Conservation (phyloP, 345 rosid species). For the Brassica carinata region DNA sequence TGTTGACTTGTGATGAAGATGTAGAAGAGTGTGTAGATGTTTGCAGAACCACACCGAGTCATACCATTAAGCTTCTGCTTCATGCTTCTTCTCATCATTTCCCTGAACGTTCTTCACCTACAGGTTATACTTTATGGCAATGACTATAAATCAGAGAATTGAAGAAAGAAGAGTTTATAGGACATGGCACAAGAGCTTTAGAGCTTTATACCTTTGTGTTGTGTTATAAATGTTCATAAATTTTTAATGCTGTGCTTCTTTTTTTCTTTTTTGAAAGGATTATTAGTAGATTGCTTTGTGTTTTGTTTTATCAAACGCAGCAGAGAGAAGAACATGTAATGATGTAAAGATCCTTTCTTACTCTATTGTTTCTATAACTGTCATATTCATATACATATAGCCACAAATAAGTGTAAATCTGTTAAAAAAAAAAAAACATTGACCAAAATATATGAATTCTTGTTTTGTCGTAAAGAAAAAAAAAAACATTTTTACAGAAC, state of each 20-base stretch:
- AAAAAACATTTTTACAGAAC: slow-evolving; percentile 19
- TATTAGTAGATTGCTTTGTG: slow-evolving; percentile 26
- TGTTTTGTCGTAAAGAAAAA: too few relatives aligned
- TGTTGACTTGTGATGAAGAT: slow-evolving; percentile 87
- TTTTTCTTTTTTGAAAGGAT: background rate
- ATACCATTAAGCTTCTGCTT: slow-evolving; percentile 66
- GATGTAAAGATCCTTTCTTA: slow-evolving; percentile 33
- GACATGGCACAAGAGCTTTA: slow-evolving; percentile 11
- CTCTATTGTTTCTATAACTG: slow-evolving; percentile 10
- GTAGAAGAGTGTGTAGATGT: slow-evolving; percentile 80
- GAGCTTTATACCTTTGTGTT: slow-evolving; percentile 19
- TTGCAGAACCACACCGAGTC: slow-evolving; percentile 50
- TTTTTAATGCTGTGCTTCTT: background rate
- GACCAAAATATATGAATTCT: too few relatives aligned
- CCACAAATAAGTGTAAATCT: background rate
- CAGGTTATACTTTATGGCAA: slow-evolving; percentile 41
- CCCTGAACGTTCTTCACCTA: slow-evolving; percentile 46
- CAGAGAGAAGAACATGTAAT: slow-evolving; percentile 35
- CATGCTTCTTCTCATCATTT: slow-evolving; percentile 61
- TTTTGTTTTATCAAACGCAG: slow-evolving; percentile 21
- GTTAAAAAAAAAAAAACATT: background rate
- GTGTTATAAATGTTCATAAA: slow-evolving; percentile 29
- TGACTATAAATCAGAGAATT: background rate
- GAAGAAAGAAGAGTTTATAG: slow-evolving; percentile 8
- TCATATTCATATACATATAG: slow-evolving; percentile 6